phyloP scores from a whole-genome alignment of 1,284 basidiomycete species.

The Acaromyces ingoldii region DNA sequence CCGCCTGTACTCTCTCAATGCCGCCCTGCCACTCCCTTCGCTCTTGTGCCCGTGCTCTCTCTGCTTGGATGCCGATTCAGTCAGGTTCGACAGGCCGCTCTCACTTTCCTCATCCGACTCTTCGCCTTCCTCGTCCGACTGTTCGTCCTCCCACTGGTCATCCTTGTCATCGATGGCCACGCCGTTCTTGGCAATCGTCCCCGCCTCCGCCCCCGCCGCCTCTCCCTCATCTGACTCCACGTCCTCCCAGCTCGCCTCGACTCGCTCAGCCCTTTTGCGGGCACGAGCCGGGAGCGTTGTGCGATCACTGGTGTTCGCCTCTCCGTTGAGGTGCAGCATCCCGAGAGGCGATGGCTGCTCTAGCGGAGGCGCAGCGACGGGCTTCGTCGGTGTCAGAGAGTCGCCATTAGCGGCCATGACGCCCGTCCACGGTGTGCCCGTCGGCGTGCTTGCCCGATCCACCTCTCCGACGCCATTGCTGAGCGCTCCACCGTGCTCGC shows the following conservation, averaged over 20 bases:
- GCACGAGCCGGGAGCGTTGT: not conserved
- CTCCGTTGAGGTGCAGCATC: not conserved
- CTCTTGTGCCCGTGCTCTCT: conserved; percentile 16
- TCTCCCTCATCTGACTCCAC: conserved; percentile 1
- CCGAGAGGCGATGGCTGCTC: not conserved
- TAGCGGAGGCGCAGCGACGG: too few relatives aligned
- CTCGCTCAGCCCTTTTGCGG: not conserved
- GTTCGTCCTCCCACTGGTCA: conserved; percentile 8
- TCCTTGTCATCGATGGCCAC: conserved; percentile 1
- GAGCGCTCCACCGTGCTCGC: not conserved
- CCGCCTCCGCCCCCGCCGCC: not conserved
- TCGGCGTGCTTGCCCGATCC: not conserved
- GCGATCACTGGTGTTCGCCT: not conserved
- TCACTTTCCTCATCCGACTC: conserved; percentile 6
- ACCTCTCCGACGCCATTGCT: not conserved
- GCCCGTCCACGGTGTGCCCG: too few relatives aligned
- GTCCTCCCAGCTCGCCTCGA: conserved; percentile 4
- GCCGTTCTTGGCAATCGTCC: not conserved
- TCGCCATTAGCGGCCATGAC: too few relatives aligned
- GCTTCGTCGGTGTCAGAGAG: too few relatives aligned
- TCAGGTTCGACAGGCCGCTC: conserved; percentile 9
- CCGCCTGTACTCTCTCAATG: conserved; percentile 20
- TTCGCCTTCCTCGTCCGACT: conserved; percentile 14
- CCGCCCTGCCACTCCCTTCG: conserved; percentile 19
- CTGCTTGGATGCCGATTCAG: conserved; percentile 14